Evolutionary conservation across 139 green algal genomes (phyloP), one percentile per base, ranked within the genome.

Genomic region (Raphidocelis subcapitata): DNA sequence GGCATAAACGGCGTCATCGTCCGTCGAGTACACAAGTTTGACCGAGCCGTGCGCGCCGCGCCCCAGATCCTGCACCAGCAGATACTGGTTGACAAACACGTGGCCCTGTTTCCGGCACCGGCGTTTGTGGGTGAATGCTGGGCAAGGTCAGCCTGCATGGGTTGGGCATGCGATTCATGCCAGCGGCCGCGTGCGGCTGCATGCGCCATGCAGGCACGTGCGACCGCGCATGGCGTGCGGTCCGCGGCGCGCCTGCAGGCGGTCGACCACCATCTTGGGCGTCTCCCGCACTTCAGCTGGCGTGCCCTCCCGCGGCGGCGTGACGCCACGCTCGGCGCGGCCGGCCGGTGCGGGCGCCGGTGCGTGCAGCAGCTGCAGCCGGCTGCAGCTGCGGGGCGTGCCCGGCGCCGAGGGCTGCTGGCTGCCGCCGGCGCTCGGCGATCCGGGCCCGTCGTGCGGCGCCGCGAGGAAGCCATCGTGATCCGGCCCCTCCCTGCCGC

Each of bases 61-160:
- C 0, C 91, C 91, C 62, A 96, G 77, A 5, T 90, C 88, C 62
- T 91, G 87, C 41, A 96, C 82, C 21, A 96, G 83, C 24, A 93
- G 80, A 67, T 96, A 96, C 85, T 95, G 80, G 60, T 94, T 92
- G 63, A 93, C 79, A 76, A 94, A 92, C 15, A 88, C 87, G 72
- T 87, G 79, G 55, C 77, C 81, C 81, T 87, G 77, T 35, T 67
- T 0, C 16, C 20, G 12, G 12, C 20, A 28, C 10, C 10, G 59
- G 0, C 1, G 12, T 24, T 1, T n/a, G n/a, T 41, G 57, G 24
- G 28, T 65, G 57, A 3, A 33, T 24, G 23, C 3, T 65, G 57
- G 14, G 3, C 24, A 12, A 36, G 3, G 26, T 26, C 29, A 29
- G 4, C 4, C 12, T 26, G 14, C 16, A 41, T 65, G 28, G 20